phyloP scores from a whole-genome alignment of 192 early-diverging fungal species.

The Rhizophagus clarus region DNA sequence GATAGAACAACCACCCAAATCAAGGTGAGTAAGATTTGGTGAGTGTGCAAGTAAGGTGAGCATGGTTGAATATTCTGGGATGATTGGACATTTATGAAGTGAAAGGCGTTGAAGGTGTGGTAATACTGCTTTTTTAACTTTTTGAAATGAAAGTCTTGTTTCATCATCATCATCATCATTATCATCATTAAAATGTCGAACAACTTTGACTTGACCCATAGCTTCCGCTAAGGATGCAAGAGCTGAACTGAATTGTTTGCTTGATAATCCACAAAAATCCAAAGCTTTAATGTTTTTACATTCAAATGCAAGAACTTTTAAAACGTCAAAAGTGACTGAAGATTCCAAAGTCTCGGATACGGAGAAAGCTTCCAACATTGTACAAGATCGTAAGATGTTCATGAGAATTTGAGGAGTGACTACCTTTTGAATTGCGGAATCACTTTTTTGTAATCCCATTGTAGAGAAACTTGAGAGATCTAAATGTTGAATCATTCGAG shows the following conservation, averaged over 20 bases:
- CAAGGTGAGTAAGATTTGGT: slow-evolving; percentile 29
- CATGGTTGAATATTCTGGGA: background rate
- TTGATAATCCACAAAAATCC: slow-evolving; percentile 28
- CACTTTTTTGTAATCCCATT: slow-evolving; percentile 16
- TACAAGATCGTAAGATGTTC: slow-evolving; percentile 8
- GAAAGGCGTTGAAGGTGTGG: slow-evolving; percentile 20
- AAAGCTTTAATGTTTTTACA: slow-evolving; percentile 14
- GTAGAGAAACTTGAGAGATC: slow-evolving; percentile 17
- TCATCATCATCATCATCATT: background rate
- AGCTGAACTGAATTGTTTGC: slow-evolving; percentile 13
- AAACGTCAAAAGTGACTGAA: slow-evolving; percentile 14
- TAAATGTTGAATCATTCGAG: slow-evolving; percentile 1
- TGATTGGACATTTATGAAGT: slow-evolving; percentile 9
- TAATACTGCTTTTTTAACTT: background rate
- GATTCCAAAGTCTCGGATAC: slow-evolving; percentile 24
- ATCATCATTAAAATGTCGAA: background rate
- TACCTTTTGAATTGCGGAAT: background rate
- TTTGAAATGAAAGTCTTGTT: background rate
- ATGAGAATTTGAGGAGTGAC: background rate
- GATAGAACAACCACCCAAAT: slow-evolving; percentile 27
- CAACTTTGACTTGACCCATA: background rate
- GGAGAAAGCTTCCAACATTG: slow-evolving; percentile 10
- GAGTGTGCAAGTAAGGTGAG: slow-evolving; percentile 14
- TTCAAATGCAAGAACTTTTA: background rate
- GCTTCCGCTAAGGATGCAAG: background rate